Percentiles rank a stretch among this genome's conserved stretches.
These are phyloP conservation scores for Rosa rugosa DNA, from an alignment of 306 rosid genomes.

Conservation along the genomic window DNA sequence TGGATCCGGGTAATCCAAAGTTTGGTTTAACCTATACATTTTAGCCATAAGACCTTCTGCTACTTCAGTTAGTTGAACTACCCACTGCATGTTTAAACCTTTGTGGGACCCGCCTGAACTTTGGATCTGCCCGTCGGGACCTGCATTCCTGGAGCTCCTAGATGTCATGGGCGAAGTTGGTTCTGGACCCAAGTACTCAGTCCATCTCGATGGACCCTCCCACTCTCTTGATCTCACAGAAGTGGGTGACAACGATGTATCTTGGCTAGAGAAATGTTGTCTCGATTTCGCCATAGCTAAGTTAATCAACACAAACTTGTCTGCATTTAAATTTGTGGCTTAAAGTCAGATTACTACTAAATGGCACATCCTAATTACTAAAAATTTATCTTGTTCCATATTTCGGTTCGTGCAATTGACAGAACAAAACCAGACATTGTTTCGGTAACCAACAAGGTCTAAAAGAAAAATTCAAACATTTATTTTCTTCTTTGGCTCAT, in stretches of 20 bases:
- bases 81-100: conserved; percentile 89
- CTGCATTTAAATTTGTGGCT: conserved; percentile 34
- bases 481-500: neutral
- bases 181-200: conserved; percentile 82
- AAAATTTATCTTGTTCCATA: conserved; percentile 14
- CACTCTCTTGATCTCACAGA: conserved; percentile 70
- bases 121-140: conserved; percentile 64
- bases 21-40: conserved; percentile 92
- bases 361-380: neutral
- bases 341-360: conserved; percentile 25
- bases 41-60: conserved; percentile 98
- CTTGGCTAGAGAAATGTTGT: conserved; percentile 58
- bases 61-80: conserved; percentile 84
- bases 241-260: conserved; percentile 77
- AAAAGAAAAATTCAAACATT: neutral
- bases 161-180: conserved; percentile 59
- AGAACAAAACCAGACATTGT: neutral
- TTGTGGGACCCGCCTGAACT: conserved; percentile 58
- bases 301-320: conserved; percentile 15
- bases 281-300: conserved; percentile 70
- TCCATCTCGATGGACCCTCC: conserved; percentile 94
- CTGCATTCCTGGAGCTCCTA: conserved; percentile 59
- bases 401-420: neutral
- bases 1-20: conserved; percentile 95
- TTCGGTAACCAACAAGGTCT: neutral